phyloP scores from a whole-genome alignment of 78 protist genomes.

The Dictyostelium purpureum region DNA sequence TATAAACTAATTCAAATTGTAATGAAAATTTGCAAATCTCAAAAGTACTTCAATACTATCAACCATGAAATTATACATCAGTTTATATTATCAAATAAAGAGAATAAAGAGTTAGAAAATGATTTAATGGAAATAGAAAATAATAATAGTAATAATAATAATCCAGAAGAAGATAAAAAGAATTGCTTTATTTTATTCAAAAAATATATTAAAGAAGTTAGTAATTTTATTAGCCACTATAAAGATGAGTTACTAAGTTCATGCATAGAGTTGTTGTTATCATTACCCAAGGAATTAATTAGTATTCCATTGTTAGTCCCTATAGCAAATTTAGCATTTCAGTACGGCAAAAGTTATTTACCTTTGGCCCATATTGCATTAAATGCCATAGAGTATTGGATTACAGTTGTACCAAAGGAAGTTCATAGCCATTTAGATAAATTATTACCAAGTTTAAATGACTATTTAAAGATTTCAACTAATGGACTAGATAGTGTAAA shows the following conservation, averaged over 20 bases:
- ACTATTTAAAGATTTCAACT: slow-evolving; percentile 50
- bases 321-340: slow-evolving; percentile 36
- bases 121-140: not conserved
- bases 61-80: no score
- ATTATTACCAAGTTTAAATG: slow-evolving; percentile 65
- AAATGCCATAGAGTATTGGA: slow-evolving; percentile 75
- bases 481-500: not conserved
- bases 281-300: slow-evolving; percentile 70
- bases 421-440: slow-evolving; percentile 12
- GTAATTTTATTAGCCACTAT: slow-evolving; percentile 23
- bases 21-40: slow-evolving; percentile 33
- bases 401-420: slow-evolving; percentile 15
- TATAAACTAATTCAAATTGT: slow-evolving; percentile 64
- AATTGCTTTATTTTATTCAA: slow-evolving; percentile 57
- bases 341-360: slow-evolving; percentile 77
- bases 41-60: slow-evolving; percentile 31
- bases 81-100: no score
- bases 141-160: not conserved
- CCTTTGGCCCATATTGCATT: slow-evolving; percentile 79
- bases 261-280: slow-evolving; percentile 51
- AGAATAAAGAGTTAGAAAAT: not conserved
- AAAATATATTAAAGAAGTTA: slow-evolving; percentile 64
- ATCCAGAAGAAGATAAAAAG: slow-evolving; percentile 31
- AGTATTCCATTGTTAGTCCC: slow-evolving; percentile 20
- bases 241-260: slow-evolving; percentile 85